Percentiles rank a stretch among this genome's conserved stretches.
Evolutionary conservation across 192 early-diverging fungal genomes (phyloP).

Genomic region (Backusella tarrabulga): DNA sequence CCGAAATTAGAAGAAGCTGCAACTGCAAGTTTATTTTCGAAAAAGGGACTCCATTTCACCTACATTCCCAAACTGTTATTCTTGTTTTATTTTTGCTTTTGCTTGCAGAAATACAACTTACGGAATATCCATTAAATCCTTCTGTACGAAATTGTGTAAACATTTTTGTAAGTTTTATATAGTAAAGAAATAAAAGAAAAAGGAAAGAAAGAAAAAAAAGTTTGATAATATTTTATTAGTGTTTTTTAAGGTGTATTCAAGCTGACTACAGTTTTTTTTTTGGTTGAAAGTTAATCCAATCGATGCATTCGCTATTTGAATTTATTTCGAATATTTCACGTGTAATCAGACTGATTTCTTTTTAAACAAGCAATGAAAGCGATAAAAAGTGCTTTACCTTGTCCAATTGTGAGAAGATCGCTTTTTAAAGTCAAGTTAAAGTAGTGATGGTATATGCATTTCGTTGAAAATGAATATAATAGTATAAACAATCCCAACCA

Average conservation of each 20-base stretch:
- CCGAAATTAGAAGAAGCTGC: constrained; percentile 95
- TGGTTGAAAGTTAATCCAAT: background rate
- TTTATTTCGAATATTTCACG: background rate
- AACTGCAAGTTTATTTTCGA: constrained; percentile 82
- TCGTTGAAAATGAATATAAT: background rate
- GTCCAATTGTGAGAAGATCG: background rate
- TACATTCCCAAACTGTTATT: constrained; percentile 29
- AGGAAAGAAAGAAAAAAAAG: background rate
- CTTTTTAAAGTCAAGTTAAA: background rate
- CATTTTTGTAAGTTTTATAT: constrained; percentile 24
- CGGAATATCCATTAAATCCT: constrained; percentile 90
- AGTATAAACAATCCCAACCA: background rate
- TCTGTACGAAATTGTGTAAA: constrained; percentile 67
- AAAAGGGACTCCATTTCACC: constrained; percentile 94
- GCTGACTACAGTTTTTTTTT: constrained; percentile 2
- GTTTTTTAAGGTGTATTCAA: constrained; percentile 6
- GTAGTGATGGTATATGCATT: background rate
- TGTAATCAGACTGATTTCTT: background rate
- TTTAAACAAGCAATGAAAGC: background rate
- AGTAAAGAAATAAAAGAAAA: background rate
- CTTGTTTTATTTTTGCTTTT: background rate
- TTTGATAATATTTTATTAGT: background rate
- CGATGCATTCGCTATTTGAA: background rate
- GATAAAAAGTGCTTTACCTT: background rate
- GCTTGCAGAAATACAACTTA: constrained; percentile 34